Percentiles rank a stretch among this genome's conserved stretches.
Evolutionary conservation across 768 basidiomycete genomes (phyloP).

Genomic region (Boletus tylopilopsis): DNA sequence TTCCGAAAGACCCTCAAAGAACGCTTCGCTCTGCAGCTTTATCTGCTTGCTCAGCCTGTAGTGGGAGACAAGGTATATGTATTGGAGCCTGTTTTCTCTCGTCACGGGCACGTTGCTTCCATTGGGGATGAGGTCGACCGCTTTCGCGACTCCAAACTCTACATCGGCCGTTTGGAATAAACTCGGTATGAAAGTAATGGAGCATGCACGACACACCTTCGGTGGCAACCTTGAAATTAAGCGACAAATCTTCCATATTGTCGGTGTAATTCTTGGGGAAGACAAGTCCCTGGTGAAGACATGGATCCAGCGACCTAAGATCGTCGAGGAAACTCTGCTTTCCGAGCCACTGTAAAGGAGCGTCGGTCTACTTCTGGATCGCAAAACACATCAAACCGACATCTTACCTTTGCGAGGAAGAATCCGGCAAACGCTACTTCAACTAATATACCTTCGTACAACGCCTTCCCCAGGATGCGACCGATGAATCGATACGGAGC

Average conservation of each 20-base stretch:
- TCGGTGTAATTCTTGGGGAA: conserved; percentile 90
- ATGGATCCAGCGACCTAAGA: conserved; percentile 84
- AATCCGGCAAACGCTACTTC: conserved; percentile 95
- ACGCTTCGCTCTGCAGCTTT: conserved; percentile 72
- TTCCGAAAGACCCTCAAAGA: conserved; percentile 90
- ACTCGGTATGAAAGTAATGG: background rate
- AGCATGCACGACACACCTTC: no score
- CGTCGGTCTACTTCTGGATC: background rate
- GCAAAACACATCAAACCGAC: no score
- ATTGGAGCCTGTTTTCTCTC: conserved; percentile 81
- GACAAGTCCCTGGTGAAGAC: conserved; percentile 87
- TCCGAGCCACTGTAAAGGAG: conserved; percentile 75
- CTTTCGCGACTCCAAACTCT: conserved; percentile 82
- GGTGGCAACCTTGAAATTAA: conserved; percentile 85
- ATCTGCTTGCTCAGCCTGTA: conserved; percentile 90
- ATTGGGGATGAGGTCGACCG: conserved; percentile 74
- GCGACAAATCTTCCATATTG: conserved; percentile 82
- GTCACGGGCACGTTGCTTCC: conserved; percentile 85
- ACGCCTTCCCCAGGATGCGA: conserved; percentile 89
- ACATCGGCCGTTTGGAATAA: background rate
- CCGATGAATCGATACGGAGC: conserved; percentile 87
- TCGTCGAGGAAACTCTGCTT: conserved; percentile 92
- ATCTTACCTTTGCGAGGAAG: conserved; percentile 81
- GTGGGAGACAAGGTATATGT: conserved; percentile 87
- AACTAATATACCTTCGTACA: conserved; percentile 94